Evolutionary conservation across 2,329 filamentous ascomycete species (phyloP), one percentile per base, ranked within the genome.

Genomic region (Diaporthe ampelina): DNA sequence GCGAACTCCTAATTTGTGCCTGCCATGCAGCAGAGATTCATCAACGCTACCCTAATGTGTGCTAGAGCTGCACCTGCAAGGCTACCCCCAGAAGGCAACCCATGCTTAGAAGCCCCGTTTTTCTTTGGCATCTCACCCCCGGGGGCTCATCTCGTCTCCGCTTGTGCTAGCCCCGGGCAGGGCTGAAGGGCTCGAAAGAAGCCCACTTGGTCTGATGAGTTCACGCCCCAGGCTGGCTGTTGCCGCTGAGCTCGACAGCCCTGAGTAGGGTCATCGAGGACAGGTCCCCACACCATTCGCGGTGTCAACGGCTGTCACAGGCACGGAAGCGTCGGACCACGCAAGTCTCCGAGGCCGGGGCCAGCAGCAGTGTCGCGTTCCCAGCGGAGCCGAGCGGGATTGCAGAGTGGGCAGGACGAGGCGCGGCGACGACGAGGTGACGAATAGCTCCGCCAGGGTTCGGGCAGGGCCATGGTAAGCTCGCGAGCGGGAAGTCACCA

Each of bases 1-100:
- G 70, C 54, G 70, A 61, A 72, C 70, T 54, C 45, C 48, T 72
- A 71, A 54, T 32, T 72, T 72, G 57, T 72, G 70, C 32, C 57
- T 50, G 57, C 70, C 70, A 72, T 72, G 58, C 37, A 63, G 57
- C 70, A 48, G 70, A 72, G 57, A 72, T 72, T 72, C 57, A 63
- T 71, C n/a, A 50, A 63, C 59, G 58, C 24, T 61, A 72, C 70
- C 32, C 45, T 45, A 54, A 40, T 32, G n/a, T 56, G 70, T 63
- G 70, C 48, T 72, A 72, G 70, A 72, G 24, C 70, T 63, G 57
- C 58, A 54, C 57, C 29, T 72, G 58, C 70, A 63, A 72, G 45
- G 70, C 57, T 45, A 61, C 32, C 57, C 57, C 69, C 54, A 48
- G 67, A 40, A 58, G 67, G 63, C 32, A 68, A 54, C 37, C 63